Percentiles rank a stretch among this genome's conserved stretches.
phyloP scores from a whole-genome alignment of 129 eudicot species.

The Oenanthe sinensis region DNA sequence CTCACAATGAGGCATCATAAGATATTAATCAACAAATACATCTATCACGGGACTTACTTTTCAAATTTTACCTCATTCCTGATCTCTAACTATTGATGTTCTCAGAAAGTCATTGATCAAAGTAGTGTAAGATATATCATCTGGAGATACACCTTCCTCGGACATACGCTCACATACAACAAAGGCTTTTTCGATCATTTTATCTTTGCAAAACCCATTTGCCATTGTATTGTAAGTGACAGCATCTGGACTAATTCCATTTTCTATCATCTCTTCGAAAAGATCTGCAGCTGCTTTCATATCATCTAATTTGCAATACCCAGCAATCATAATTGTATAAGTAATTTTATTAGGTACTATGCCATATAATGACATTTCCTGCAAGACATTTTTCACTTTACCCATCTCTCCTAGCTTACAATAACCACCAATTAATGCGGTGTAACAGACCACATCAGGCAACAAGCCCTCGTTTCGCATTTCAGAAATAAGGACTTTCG shows the following conservation, averaged over 20 bases:
- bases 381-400: slow-evolving; percentile 31
- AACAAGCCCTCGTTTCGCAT: slow-evolving; percentile 53
- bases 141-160: slow-evolving; percentile 40
- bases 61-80: slow-evolving; percentile 35
- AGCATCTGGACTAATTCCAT: slow-evolving; percentile 64
- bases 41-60: slow-evolving; percentile 23
- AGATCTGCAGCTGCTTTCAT: slow-evolving; percentile 40
- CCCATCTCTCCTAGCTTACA: slow-evolving; percentile 74
- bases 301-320: slow-evolving; percentile 51
- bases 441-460: slow-evolving; percentile 67
- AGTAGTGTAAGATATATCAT: slow-evolving; percentile 59
- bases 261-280: slow-evolving; percentile 54
- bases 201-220: slow-evolving; percentile 52
- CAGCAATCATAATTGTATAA: slow-evolving; percentile 58
- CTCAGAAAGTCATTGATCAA: slow-evolving; percentile 39
- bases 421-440: slow-evolving; percentile 68
- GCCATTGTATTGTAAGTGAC: slow-evolving; percentile 57
- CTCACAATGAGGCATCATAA: not conserved
- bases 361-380: slow-evolving; percentile 44
- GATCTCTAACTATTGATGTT: slow-evolving; percentile 23
- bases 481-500: slow-evolving; percentile 35
- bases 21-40: slow-evolving; percentile 24
- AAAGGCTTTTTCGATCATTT: slow-evolving; percentile 47
- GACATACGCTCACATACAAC: slow-evolving; percentile 39
- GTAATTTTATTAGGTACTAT: slow-evolving; percentile 64